These are phyloP conservation scores for Pelargonium nanum DNA, from an alignment of 345 rosid genomes.

Conservation along the genomic window DNA sequence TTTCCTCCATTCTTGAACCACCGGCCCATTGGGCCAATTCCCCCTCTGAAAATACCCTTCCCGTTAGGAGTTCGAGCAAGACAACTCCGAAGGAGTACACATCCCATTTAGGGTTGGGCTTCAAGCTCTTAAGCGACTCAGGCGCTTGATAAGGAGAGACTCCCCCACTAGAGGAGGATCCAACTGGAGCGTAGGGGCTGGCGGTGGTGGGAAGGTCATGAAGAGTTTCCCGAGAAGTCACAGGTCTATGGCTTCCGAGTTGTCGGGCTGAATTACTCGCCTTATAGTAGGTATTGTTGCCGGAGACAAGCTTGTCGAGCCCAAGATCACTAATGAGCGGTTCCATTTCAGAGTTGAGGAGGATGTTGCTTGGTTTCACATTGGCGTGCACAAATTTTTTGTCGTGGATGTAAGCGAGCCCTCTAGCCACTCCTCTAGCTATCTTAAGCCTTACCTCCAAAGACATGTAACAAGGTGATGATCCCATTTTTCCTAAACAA, in stretches of 20 bases:
- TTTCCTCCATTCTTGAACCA: conserved; percentile 34
- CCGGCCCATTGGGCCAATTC: conserved; percentile 44
- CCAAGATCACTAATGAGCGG: conserved; percentile 65
- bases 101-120: conserved; percentile 72
- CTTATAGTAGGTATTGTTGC: conserved; percentile 15
- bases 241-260: conserved; percentile 26
- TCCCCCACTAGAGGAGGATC: conserved; percentile 16
- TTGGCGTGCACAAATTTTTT: conserved; percentile 76
- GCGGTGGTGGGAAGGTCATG: conserved; percentile 7
- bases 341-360: conserved; percentile 48
- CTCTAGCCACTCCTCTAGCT: conserved; percentile 70
- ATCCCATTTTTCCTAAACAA: conserved; percentile 17
- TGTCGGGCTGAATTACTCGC: conserved; percentile 17
- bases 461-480: conserved; percentile 40
- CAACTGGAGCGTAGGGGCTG: conserved; percentile 15
- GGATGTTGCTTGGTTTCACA: conserved; percentile 69
- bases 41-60: conserved; percentile 41
- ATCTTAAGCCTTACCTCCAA: conserved; percentile 59
- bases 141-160: conserved; percentile 53
- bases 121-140: conserved; percentile 43
- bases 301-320: conserved; percentile 34
- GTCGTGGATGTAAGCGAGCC: conserved; percentile 63
- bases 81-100: conserved; percentile 68
- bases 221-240: conserved; percentile 9
- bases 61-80: conserved; percentile 63